Evolutionary conservation across 148 eudicot genomes (phyloP).

Genomic region (Rhododendron molle): DNA sequence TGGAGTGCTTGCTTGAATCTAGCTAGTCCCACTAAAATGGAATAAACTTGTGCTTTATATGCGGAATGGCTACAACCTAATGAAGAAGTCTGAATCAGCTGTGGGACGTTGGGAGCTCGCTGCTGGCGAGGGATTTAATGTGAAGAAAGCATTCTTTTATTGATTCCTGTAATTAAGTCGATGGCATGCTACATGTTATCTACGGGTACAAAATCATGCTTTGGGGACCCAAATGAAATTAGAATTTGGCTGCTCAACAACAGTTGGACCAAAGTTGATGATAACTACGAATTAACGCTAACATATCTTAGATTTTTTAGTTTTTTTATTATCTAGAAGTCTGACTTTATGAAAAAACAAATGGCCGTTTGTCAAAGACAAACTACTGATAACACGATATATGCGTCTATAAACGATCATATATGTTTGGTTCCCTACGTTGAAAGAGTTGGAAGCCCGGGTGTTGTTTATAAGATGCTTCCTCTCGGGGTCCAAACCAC

Average conservation of each 20-base stretch:
- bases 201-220: too few relatives aligned
- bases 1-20: background rate
- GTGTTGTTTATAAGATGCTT: background rate
- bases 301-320: background rate
- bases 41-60: background rate
- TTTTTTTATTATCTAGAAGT: too few relatives aligned
- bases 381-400: background rate
- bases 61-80: background rate
- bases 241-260: background rate
- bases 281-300: background rate
- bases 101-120: background rate
- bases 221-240: too few relatives aligned
- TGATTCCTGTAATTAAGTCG: too few relatives aligned
- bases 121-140: too few relatives aligned
- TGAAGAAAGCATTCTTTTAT: too few relatives aligned
- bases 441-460: background rate
- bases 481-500: background rate
- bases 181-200: too few relatives aligned
- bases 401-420: background rate
- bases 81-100: background rate
- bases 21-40: background rate
- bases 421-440: background rate
- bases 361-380: background rate
- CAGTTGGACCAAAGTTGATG: background rate
- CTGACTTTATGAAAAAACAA: too few relatives aligned